Evolutionary conservation across 805 yeast genomes (phyloP).

Genomic region (Torulaspora franciscae): DNA sequence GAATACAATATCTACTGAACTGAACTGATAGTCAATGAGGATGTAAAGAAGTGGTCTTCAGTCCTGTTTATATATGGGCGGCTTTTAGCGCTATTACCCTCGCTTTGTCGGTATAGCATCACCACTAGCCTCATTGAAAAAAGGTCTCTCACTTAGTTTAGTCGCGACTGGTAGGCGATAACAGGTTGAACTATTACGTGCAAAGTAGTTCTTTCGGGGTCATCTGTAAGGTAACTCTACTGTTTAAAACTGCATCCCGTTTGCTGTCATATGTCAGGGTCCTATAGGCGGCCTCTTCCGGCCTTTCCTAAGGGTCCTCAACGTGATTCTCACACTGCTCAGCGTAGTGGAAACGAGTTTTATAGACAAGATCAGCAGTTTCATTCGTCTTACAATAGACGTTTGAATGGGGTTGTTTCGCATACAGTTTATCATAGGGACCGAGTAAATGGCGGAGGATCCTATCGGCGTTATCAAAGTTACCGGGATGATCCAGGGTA

Average conservation of each 20-base stretch:
- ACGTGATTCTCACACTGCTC: slow-evolving; percentile 11
- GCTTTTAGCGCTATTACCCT: not conserved
- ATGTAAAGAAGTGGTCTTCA: too few species aligned
- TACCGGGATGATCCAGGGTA: not conserved
- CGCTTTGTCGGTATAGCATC: slow-evolving; percentile 3
- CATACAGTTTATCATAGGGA: slow-evolving; percentile 3
- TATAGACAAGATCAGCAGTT: slow-evolving; percentile 1
- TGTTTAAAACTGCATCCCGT: not conserved
- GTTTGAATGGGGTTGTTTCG: slow-evolving; percentile 5
- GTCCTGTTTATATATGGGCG: not conserved
- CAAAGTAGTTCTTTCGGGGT: not conserved
- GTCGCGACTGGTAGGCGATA: slow-evolving; percentile 1
- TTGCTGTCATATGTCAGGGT: slow-evolving; percentile 19
- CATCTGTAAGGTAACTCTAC: not conserved
- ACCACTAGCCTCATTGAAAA: not conserved
- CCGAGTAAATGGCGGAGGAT: not conserved
- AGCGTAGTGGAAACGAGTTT: not conserved
- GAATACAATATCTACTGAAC: too few species aligned
- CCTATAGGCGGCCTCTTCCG: slow-evolving; percentile 21
- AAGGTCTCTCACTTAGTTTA: not conserved
- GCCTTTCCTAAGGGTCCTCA: slow-evolving; percentile 17
- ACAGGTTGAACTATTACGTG: not conserved
- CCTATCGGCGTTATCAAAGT: not conserved
- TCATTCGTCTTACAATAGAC: slow-evolving; percentile 4
- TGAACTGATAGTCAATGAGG: too few species aligned